Evolutionary conservation across 108 stramenopile species (phyloP), one percentile per base, ranked within the genome.

Genomic region (Halocafeteria seosinensis): DNA sequence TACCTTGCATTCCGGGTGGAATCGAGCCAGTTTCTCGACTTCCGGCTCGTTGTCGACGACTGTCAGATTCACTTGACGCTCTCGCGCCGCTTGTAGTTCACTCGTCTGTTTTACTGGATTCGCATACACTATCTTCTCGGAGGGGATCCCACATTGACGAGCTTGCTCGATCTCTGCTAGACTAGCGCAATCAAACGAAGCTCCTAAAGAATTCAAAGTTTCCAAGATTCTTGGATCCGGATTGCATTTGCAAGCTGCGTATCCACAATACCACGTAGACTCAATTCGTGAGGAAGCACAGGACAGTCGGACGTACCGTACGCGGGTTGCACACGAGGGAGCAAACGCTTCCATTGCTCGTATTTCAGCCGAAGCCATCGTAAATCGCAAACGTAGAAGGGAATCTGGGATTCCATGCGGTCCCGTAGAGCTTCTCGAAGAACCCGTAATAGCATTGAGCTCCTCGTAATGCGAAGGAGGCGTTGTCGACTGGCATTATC

Each of bases 181-280:
- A 11, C 84, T 85, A 35, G 91, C 91, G 60, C 88, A 90, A 63
- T 92, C 91, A 64, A 92, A 92, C 78, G 83, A 81, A 73, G 81
- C 84, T 13, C 88, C 88, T 57, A 85, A 42, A 23, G 57, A 61
- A 24, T 83, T 79, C 33, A 92, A 69, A n/a, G 83, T 85, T 28
- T 82, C 67, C 57, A 89, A 67, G 34, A 92, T 81, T 57, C 75
- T 84, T 13, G 80, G 63, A 69, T 80, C 77, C 23, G 62, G 65
- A 71, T 90, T 88, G 74, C 88, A 88, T 67, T 91, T 91, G 62
- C 89, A 80, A 34, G 90, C 86, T 61, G 87, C 88, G 65, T 84
- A 90, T 17, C 86, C 86, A 47, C n/a, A 17, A 47, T 17, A 47
- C n/a, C n/a, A 47, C 17, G 42, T 17, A n/a, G 42, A 17, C 42